Conservation (phyloP, 2,329 filamentous ascomycete species). For the Huntiella abstrusa region DNA sequence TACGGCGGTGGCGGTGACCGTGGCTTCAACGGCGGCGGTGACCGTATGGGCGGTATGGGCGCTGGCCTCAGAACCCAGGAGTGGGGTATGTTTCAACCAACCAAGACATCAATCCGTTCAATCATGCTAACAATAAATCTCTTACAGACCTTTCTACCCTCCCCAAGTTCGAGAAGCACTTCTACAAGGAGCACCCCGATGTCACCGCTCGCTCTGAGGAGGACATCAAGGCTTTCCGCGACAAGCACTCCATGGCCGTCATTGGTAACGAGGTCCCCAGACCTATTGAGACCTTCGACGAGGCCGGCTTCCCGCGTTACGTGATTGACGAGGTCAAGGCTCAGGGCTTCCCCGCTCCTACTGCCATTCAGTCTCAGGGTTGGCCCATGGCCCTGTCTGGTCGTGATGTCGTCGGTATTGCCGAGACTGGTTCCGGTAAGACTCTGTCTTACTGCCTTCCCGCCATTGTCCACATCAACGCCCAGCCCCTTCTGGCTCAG, state of each 20-base stretch:
- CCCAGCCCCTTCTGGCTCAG: conserved; percentile 83
- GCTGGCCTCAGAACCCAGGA: conserved; percentile 70
- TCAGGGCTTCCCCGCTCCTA: conserved; percentile 84
- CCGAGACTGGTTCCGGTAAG: conserved; percentile 98
- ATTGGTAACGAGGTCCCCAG: conserved; percentile 68
- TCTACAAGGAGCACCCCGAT: conserved; percentile 87
- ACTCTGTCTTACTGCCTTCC: conserved; percentile 96
- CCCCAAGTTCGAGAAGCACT: conserved; percentile 97
- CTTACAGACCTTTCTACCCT: conserved; percentile 50
- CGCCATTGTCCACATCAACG: conserved; percentile 98
- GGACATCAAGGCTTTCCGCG: conserved; percentile 79
- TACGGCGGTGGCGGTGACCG: conserved; percentile 15
- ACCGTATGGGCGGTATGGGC: conserved; percentile 86
- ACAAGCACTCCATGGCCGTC: conserved; percentile 67
- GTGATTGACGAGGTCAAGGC: conserved; percentile 98
- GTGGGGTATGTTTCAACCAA: conserved; percentile 48
- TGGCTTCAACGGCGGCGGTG: conserved; percentile 51
- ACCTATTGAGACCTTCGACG: conserved; percentile 91
- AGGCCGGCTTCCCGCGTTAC: conserved; percentile 90
- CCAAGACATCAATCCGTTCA: conserved; percentile 15
- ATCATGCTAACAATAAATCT: conserved; percentile 11
- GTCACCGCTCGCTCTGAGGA: conserved; percentile 55
- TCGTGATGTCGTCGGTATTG: conserved; percentile 96
- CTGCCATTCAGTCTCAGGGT: conserved; percentile 81
- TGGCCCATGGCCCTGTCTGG: conserved; percentile 98